A percentile compares a stretch with the other conserved stretches of the same genome.
These are phyloP conservation scores for Panaeolus cyanescens DNA, from an alignment of 768 basidiomycete genomes.

Conservation along the genomic window DNA sequence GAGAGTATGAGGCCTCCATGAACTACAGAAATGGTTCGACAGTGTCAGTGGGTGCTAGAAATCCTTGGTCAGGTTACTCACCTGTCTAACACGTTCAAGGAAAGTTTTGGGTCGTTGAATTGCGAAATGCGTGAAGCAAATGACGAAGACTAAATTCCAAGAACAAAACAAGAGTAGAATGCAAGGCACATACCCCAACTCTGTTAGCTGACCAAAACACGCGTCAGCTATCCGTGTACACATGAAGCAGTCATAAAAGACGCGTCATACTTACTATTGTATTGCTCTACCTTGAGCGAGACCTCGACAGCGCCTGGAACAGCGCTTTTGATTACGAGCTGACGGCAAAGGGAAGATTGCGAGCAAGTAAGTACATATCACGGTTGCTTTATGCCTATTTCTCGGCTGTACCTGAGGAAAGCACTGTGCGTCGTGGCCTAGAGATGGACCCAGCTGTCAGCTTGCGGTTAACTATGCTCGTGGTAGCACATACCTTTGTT, in stretches of 20 bases:
- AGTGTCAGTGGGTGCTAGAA: neutral
- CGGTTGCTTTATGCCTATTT: neutral
- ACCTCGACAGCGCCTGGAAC: conserved; percentile 73
- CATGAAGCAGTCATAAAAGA: neutral
- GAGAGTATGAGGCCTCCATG: conserved; percentile 85
- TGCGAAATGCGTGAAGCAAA: neutral
- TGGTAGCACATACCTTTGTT: conserved; percentile 55
- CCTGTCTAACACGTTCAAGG: conserved; percentile 33
- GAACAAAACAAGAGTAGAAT: neutral
- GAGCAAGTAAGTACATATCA: conserved; percentile 3
- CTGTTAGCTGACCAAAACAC: conserved; percentile 62
- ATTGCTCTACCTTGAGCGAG: conserved; percentile 71
- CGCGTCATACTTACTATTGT: conserved; percentile 58
- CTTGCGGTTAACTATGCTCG: neutral
- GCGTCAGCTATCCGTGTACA: no score
- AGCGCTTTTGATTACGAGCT: conserved; percentile 69
- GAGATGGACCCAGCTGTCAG: conserved; percentile 10
- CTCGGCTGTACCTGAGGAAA: conserved; percentile 66
- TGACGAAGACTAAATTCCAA: neutral
- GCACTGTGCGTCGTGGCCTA: conserved; percentile 80
- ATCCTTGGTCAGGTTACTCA: conserved; percentile 9
- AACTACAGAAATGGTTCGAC: conserved; percentile 40
- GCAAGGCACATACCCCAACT: conserved; percentile 60
- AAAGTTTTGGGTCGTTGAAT: neutral
- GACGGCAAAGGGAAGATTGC: neutral